A percentile compares a stretch with the other conserved stretches of the same genome.
These are phyloP conservation scores for Inonotus obliquus DNA, from an alignment of 1,284 basidiomycete genomes.

Conservation along the genomic window DNA sequence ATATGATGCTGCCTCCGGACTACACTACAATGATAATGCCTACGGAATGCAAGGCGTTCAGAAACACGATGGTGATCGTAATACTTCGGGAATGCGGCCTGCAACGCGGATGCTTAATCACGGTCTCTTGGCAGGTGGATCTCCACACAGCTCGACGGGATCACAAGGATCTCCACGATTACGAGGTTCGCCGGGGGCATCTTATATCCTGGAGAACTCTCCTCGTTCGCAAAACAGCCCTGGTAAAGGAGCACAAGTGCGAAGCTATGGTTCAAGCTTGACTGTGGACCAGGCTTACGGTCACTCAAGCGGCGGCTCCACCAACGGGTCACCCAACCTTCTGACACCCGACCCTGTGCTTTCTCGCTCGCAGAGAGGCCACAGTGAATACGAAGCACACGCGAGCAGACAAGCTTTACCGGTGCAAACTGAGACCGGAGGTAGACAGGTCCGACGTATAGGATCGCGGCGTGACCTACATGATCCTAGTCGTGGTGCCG, in stretches of 20 bases:
- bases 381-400: neutral
- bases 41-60: neutral
- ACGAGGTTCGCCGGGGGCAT: neutral
- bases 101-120: neutral
- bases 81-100: neutral
- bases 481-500: neutral
- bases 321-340: neutral
- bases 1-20: neutral
- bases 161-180: conserved; percentile 7
- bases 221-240: neutral
- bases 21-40: neutral
- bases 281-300: neutral
- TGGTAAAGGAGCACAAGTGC: neutral
- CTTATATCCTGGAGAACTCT: neutral
- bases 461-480: conserved; percentile 2
- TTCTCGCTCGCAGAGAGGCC: conserved; percentile 1
- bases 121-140: neutral
- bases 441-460: conserved; percentile 2
- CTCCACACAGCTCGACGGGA: conserved; percentile 3
- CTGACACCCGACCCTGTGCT: conserved; percentile 4
- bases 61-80: neutral
- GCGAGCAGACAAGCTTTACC: neutral
- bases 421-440: neutral
- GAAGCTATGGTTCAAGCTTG: neutral
- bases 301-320: neutral